Percentiles rank a stretch among this genome's conserved stretches.
These are phyloP conservation scores for Luffa aegyptiaca DNA, from an alignment of 306 rosid genomes.

Conservation along the genomic window DNA sequence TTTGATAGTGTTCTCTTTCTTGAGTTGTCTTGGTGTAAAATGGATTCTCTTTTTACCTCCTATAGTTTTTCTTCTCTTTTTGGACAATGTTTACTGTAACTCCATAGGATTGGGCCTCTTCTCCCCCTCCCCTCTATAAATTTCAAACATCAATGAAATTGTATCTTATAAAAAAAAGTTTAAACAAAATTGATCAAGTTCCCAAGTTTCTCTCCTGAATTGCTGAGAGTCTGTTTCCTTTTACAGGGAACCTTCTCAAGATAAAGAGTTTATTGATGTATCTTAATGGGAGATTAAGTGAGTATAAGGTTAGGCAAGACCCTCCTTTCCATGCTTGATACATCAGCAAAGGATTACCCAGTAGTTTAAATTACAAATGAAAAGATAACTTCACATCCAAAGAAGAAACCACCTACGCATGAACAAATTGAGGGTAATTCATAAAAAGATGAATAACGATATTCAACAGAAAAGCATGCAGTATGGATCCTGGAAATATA, in stretches of 20 bases:
- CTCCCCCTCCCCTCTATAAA: no score
- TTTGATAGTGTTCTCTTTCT: no score
- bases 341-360: background rate
- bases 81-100: no score
- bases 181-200: no score
- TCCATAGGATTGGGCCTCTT: no score
- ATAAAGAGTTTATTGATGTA: background rate
- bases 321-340: background rate
- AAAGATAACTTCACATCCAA: background rate
- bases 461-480: background rate
- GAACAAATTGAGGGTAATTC: background rate
- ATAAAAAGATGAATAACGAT: background rate
- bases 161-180: no score
- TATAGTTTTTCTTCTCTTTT: no score
- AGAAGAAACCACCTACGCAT: background rate
- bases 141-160: no score
- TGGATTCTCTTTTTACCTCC: no score
- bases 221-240: no score
- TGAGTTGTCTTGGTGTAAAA: no score
- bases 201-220: no score
- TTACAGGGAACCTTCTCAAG: background rate
- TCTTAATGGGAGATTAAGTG: background rate
- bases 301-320: background rate
- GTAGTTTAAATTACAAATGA: background rate
- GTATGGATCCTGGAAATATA: background rate